Conservation (phyloP, 2,329 filamentous ascomycete species). For the Lasiodiplodia theobromae region DNA sequence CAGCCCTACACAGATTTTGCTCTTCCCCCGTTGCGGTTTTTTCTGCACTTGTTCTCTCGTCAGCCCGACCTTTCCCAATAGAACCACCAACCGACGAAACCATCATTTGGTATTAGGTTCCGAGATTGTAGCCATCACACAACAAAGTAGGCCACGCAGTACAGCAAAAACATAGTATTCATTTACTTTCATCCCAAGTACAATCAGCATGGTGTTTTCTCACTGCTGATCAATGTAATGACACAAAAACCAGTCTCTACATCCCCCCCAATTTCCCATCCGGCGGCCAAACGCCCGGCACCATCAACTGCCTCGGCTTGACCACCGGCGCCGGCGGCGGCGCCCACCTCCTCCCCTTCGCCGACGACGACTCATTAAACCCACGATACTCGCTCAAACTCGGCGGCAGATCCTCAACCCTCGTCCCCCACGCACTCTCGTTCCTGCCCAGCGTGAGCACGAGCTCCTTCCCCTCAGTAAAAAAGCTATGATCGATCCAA, state of each 20-base stretch:
- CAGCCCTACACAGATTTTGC: no score
- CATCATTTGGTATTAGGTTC: no score
- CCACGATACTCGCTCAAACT: conserved; percentile 39
- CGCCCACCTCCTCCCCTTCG: neutral
- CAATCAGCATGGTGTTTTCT: no score
- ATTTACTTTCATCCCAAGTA: no score
- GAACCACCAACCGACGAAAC: no score
- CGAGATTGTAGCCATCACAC: no score
- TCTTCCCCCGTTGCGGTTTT: no score
- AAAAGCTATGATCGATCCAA: conserved; percentile 53
- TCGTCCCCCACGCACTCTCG: conserved; percentile 53
- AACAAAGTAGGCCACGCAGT: no score
- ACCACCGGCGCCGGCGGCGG: neutral
- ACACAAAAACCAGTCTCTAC: neutral
- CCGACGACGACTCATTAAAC: conserved; percentile 33
- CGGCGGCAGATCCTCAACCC: conserved; percentile 50
- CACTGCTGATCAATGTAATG: no score
- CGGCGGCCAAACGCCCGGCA: neutral
- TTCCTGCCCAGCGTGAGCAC: conserved; percentile 50
- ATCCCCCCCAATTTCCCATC: neutral
- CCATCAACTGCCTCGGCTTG: neutral
- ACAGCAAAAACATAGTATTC: no score
- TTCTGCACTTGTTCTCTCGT: no score
- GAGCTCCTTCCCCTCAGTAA: conserved; percentile 50
- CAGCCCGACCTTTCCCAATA: no score